Percentiles rank a stretch among this genome's conserved stretches.
Evolutionary conservation across 1,284 basidiomycete species (phyloP).

Genomic region (Cystobasidium sp.): DNA sequence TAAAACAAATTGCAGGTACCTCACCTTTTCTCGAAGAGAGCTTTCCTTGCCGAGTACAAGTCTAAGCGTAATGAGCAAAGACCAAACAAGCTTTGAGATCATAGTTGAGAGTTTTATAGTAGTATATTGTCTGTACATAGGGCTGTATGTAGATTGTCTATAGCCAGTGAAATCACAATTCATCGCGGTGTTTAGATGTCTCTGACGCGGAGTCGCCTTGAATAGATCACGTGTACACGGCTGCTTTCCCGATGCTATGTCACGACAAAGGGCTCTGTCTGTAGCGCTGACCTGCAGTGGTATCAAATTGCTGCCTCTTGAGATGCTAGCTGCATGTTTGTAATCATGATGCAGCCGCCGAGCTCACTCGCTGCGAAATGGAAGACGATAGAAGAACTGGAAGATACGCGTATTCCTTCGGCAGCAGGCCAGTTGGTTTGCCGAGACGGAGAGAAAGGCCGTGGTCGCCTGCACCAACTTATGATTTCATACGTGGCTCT

Average conservation of each 20-base stretch:
- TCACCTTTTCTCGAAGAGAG: constrained; percentile 49
- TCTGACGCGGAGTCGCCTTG: too few species aligned
- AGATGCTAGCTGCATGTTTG: neutral
- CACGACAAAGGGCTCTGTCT: too few species aligned
- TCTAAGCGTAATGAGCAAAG: constrained; percentile 27
- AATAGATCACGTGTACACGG: too few species aligned
- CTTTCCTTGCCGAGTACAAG: constrained; percentile 46
- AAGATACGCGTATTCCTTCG: neutral
- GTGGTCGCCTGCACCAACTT: too few species aligned
- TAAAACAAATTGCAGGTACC: constrained; percentile 39
- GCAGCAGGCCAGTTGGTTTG: neutral
- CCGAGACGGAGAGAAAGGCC: neutral
- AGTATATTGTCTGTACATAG: too few species aligned
- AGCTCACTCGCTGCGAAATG: neutral
- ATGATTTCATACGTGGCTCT: neutral
- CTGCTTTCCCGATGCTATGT: too few species aligned
- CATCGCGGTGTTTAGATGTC: too few species aligned
- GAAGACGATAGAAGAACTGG: neutral
- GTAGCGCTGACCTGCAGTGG: too few species aligned
- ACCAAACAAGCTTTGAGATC: constrained; percentile 26
- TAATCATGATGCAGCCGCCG: neutral
- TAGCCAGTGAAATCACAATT: too few species aligned
- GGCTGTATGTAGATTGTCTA: too few species aligned
- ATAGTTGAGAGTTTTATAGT: too few species aligned
- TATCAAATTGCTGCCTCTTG: too few species aligned